Conservation (phyloP, 2,329 filamentous ascomycete species). For the Fusarium tanahbumbuense region DNA sequence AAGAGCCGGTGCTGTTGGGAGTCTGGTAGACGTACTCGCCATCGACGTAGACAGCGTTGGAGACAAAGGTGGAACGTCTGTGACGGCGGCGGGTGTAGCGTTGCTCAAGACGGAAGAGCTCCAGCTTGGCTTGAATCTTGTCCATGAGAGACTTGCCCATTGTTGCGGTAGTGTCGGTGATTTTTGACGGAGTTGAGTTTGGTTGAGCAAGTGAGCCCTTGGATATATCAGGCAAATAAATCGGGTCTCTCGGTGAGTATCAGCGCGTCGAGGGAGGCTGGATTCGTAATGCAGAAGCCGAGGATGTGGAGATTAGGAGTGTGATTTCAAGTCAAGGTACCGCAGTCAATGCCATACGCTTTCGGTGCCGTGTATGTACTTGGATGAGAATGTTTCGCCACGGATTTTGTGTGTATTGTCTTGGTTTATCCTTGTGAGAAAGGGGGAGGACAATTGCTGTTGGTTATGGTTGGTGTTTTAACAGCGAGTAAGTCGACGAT, state of each 20-base stretch:
- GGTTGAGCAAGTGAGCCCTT: slow-evolving; percentile 4
- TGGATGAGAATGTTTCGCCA: slow-evolving; percentile 26
- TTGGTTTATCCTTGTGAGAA: slow-evolving; percentile 24
- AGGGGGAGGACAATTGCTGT: slow-evolving; percentile 29
- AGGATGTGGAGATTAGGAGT: slow-evolving; percentile 35
- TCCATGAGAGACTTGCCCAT: slow-evolving; percentile 67
- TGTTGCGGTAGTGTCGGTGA: slow-evolving; percentile 38
- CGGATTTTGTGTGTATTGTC: slow-evolving; percentile 24
- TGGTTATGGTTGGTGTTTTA: slow-evolving; percentile 14
- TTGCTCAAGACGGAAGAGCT: slow-evolving; percentile 95
- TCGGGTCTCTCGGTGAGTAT: slow-evolving; percentile 25
- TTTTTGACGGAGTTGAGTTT: slow-evolving; percentile 2
- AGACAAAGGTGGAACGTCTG: slow-evolving; percentile 88
- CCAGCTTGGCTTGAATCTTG: slow-evolving; percentile 75
- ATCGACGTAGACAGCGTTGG: slow-evolving; percentile 91
- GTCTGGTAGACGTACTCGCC: slow-evolving; percentile 91
- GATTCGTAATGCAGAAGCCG: slow-evolving; percentile 24
- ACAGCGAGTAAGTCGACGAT: slow-evolving; percentile 2
- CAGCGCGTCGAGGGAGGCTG: slow-evolving; percentile 32
- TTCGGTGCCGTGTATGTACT: slow-evolving; percentile 19
- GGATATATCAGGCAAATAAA: slow-evolving; percentile 11
- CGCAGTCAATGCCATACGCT: slow-evolving; percentile 42
- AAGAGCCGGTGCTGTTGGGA: slow-evolving; percentile 68
- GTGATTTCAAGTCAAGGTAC: slow-evolving; percentile 21
- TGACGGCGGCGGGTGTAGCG: slow-evolving; percentile 90